These are phyloP conservation scores for Aegilops bicornis DNA, from an alignment of 176 grass and related monocot species.

Conservation along the genomic window DNA sequence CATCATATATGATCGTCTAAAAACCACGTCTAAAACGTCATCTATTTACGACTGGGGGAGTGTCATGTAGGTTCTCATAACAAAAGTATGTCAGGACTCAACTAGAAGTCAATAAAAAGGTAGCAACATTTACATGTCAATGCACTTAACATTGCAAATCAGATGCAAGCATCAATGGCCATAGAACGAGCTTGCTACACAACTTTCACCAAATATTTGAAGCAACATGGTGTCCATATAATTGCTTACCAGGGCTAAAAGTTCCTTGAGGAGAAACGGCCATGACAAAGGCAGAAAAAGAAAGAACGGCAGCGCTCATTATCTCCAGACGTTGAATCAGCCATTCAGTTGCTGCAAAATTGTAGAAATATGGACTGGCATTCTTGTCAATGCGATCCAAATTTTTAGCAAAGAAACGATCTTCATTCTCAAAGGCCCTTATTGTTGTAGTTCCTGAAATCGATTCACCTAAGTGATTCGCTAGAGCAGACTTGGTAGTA, in stretches of 20 bases:
- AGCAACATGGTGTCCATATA: too few species aligned
- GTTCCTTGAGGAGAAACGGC: conserved; percentile 72
- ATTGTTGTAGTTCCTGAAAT: conserved; percentile 76
- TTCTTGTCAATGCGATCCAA: conserved; percentile 81
- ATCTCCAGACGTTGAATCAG: conserved; percentile 78
- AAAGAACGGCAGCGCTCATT: conserved; percentile 72
- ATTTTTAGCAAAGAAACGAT: conserved; percentile 81
- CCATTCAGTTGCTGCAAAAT: conserved; percentile 87
- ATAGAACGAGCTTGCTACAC: too few species aligned
- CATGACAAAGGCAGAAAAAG: conserved; percentile 78
- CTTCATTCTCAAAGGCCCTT: conserved; percentile 80
- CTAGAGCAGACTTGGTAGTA: conserved; percentile 82
- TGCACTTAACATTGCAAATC: too few species aligned
- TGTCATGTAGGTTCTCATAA: too few species aligned
- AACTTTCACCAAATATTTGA: too few species aligned
- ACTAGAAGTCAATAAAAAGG: too few species aligned
- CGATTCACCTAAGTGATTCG: conserved; percentile 89
- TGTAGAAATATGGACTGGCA: conserved; percentile 74
- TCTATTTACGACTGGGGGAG: too few species aligned
- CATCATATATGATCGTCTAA: too few species aligned
- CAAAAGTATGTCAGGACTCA: too few species aligned
- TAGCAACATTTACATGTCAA: too few species aligned
- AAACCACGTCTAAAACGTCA: too few species aligned
- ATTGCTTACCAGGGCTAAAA: conserved; percentile 41
- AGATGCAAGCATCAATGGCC: too few species aligned